Percentiles rank a stretch among this genome's conserved stretches.
Conservation (phyloP, 768 basidiomycete genomes). For the Peribolospora kevripleyi region DNA sequence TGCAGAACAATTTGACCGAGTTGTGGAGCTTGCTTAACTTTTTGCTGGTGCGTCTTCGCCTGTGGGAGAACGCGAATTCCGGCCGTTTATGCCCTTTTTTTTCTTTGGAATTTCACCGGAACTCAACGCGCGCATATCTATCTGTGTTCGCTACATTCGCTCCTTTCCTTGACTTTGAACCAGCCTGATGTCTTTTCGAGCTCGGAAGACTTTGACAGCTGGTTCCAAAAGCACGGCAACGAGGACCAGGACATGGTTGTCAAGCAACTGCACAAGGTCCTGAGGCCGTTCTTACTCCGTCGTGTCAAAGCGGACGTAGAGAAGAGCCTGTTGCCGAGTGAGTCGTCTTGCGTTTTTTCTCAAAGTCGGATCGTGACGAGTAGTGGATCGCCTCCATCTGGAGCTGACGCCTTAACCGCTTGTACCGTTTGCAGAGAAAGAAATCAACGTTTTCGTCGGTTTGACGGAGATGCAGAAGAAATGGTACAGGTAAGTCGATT, state of each 20-base stretch:
- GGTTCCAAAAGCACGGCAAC: constrained; percentile 45
- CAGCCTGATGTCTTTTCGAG: constrained; percentile 88
- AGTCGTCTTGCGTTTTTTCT: constrained; percentile 8
- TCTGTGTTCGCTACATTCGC: neutral
- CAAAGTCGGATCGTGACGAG: no score
- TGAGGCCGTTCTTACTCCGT: constrained; percentile 77
- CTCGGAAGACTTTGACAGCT: constrained; percentile 72
- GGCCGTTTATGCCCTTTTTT: no score
- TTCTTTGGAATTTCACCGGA: neutral
- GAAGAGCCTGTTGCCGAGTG: constrained; percentile 65
- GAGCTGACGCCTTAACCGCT: constrained; percentile 15
- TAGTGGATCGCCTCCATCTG: no score
- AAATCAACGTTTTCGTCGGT: constrained; percentile 94
- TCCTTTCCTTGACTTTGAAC: constrained; percentile 50
- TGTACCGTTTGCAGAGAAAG: constrained; percentile 37
- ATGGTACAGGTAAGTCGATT: constrained; percentile 45
- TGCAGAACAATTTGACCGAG: constrained; percentile 87
- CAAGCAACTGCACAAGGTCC: constrained; percentile 86
- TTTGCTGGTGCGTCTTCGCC: neutral
- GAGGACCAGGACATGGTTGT: constrained; percentile 65
- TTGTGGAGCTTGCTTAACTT: constrained; percentile 30
- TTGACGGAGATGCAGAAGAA: constrained; percentile 93
- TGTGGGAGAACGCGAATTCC: no score
- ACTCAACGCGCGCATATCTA: constrained; percentile 31
- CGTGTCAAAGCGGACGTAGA: constrained; percentile 93